phyloP scores from a whole-genome alignment of 306 rosid genomes.

The Alnus glutinosa region DNA sequence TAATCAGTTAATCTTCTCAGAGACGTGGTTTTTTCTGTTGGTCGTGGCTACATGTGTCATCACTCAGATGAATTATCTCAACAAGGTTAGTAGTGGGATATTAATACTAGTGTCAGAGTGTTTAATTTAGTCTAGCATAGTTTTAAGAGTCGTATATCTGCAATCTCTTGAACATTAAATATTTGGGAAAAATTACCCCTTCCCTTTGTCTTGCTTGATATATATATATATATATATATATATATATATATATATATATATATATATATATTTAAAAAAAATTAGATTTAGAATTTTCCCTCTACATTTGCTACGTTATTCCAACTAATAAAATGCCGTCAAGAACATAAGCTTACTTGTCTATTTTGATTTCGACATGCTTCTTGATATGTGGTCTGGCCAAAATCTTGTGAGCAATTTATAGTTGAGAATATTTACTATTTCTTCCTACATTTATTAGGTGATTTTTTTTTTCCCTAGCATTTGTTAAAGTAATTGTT shows the following conservation, averaged over 20 bases:
- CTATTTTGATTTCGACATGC: neutral
- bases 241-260: too few species aligned
- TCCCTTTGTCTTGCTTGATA: neutral
- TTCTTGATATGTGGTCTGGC: neutral
- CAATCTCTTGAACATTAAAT: neutral
- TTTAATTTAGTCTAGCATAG: slow-evolving; percentile 15
- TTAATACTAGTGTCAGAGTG: neutral
- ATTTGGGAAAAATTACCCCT: neutral
- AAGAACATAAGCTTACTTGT: neutral
- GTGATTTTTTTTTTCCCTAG: neutral
- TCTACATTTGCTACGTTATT: neutral
- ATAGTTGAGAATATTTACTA: neutral
- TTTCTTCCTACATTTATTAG: neutral
- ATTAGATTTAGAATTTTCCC: neutral
- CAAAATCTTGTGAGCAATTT: neutral
- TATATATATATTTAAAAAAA: too few species aligned
- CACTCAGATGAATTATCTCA: slow-evolving; percentile 84
- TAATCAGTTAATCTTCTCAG: slow-evolving; percentile 69
- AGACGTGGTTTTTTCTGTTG: slow-evolving; percentile 84
- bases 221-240: too few species aligned
- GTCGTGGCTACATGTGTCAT: slow-evolving; percentile 67
- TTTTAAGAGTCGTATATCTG: neutral
- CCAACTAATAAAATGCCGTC: neutral
- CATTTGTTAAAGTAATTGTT: neutral
- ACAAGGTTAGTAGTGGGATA: slow-evolving; percentile 59